These are phyloP conservation scores for Sporothrix humicola DNA, from an alignment of 2,329 filamentous ascomycete species.

Conservation along the genomic window DNA sequence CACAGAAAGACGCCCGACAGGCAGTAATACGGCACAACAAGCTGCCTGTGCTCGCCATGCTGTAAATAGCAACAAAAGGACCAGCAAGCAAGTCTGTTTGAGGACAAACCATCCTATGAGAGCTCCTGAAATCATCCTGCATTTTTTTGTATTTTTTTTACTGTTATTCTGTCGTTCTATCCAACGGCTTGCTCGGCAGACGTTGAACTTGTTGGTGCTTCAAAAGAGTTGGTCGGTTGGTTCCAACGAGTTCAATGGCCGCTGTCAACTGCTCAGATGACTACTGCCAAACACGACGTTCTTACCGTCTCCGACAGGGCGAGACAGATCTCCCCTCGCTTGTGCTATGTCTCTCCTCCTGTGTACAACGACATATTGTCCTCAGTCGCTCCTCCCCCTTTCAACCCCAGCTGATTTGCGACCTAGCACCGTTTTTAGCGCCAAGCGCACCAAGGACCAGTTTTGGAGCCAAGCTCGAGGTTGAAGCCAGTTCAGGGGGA, in stretches of 20 bases:
- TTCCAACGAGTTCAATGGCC: background rate
- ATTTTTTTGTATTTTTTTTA: background rate
- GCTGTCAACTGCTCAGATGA: background rate
- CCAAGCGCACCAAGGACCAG: background rate
- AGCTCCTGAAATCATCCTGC: background rate
- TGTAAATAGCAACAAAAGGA: slow-evolving; percentile 25
- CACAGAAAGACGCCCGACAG: background rate
- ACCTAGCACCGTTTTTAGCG: slow-evolving; percentile 25
- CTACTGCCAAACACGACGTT: background rate
- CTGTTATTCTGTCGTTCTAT: background rate
- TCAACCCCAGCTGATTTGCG: slow-evolving; percentile 25
- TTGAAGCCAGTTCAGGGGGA: background rate
- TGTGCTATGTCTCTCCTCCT: background rate
- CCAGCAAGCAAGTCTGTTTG: slow-evolving; percentile 3
- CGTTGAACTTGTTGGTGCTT: background rate
- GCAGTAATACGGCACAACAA: slow-evolving; percentile 22
- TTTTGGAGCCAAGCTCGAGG: no score
- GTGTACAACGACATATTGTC: no score
- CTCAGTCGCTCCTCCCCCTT: background rate
- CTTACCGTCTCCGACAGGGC: background rate
- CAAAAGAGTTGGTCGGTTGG: slow-evolving; percentile 8
- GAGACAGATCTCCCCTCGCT: background rate
- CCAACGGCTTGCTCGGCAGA: background rate
- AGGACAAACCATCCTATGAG: background rate
- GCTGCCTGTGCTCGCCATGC: background rate